phyloP scores from a whole-genome alignment of 1,139 yeast species.

The Debaryomyces fabryi region DNA sequence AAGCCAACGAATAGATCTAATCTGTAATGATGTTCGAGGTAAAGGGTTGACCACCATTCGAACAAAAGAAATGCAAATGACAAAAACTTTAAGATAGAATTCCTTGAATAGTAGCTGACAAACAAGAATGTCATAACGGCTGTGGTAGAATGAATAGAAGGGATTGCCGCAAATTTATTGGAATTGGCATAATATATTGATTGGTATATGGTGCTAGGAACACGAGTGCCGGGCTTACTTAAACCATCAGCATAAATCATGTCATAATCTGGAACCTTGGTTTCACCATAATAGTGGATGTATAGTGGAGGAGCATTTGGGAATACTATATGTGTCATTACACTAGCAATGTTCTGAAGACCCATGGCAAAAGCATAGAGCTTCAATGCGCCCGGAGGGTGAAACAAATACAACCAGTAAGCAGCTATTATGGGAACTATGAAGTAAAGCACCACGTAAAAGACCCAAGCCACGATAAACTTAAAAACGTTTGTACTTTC shows the following conservation, averaged over 20 bases:
- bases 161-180: constrained; percentile 19
- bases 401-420: constrained; percentile 19
- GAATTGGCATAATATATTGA: constrained; percentile 21
- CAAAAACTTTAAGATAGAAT: constrained; percentile 13
- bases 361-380: constrained; percentile 17
- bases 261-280: constrained; percentile 17
- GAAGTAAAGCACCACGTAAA: constrained; percentile 19
- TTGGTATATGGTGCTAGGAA: constrained; percentile 11
- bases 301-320: constrained; percentile 23
- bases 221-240: constrained; percentile 16
- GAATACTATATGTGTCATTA: constrained; percentile 16
- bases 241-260: constrained; percentile 22
- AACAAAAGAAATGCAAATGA: constrained; percentile 14
- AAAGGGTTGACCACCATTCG: constrained; percentile 24
- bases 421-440: constrained; percentile 16
- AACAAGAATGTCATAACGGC: constrained; percentile 19
- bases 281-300: constrained; percentile 19
- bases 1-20: constrained; percentile 20
- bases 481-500: constrained; percentile 12
- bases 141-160: constrained; percentile 20
- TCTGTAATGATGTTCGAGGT: constrained; percentile 22
- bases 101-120: constrained; percentile 17
- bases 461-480: constrained; percentile 18
- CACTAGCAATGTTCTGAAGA: constrained; percentile 16
- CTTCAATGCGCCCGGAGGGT: constrained; percentile 19